phyloP scores from a whole-genome alignment of 257 asterid species.

The Nicotiana undulata region DNA sequence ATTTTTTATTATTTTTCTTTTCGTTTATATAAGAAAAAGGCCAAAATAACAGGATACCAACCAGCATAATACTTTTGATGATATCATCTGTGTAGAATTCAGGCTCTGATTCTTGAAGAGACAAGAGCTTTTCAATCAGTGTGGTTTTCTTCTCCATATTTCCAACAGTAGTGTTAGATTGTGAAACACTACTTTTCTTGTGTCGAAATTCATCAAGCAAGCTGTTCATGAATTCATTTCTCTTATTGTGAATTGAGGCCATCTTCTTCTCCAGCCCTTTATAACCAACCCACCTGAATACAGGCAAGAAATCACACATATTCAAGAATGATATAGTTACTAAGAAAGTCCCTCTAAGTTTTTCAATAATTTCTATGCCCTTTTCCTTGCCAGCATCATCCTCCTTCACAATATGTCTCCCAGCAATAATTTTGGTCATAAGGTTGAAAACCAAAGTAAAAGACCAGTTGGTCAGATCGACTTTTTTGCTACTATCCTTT shows the following conservation, averaged over 20 bases:
- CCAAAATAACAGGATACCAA: constrained; percentile 6
- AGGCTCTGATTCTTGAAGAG: constrained; percentile 40
- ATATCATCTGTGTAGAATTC: constrained; percentile 42
- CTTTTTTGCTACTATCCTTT: constrained; percentile 3
- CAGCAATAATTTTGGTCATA: constrained; percentile 30
- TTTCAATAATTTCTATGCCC: constrained; percentile 26
- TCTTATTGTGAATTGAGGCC: constrained; percentile 16
- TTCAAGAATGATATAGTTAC: constrained; percentile 9
- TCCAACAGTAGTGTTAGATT: background rate
- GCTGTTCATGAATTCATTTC: constrained; percentile 31
- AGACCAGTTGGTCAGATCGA: constrained; percentile 14
- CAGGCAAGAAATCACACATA: constrained; percentile 13
- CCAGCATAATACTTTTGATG: constrained; percentile 38
- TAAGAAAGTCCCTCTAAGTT: constrained; percentile 18
- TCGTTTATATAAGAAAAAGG: background rate
- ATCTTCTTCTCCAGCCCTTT: constrained; percentile 35
- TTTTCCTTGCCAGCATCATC: constrained; percentile 23
- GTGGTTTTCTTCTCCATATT: background rate
- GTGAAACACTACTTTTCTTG: background rate
- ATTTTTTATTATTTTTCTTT: background rate
- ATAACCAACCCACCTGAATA: constrained; percentile 48
- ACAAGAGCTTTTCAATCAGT: constrained; percentile 28
- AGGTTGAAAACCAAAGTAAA: constrained; percentile 26
- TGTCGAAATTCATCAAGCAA: constrained; percentile 26
- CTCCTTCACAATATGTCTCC: constrained; percentile 25